Base-by-base conservation (phyloP, 148 eudicot species). In the Chenopodium berlandieri region DNA sequence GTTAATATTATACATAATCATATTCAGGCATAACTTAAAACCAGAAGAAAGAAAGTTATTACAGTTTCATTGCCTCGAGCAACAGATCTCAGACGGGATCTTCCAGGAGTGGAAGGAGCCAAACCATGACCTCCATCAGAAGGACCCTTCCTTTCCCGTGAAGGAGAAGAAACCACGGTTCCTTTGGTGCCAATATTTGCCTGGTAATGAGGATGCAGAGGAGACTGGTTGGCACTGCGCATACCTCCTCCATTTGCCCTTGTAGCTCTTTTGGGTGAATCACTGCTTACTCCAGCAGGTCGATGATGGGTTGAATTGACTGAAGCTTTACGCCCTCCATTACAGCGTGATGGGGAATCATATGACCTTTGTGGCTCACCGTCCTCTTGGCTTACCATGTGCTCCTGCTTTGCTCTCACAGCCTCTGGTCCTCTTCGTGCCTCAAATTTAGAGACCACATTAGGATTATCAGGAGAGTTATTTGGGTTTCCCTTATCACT, bases 101-200 rank as follows among this genome's bases (percentile, higher is more conserved):
- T 90, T 73, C 92, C 90, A 81, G 93, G 97, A 83, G 94, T 93
- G 40, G 90, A 89, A 77, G 97, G 90, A 75, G 89, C 88, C 75
- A 88, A 73, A 77, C 90, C 89, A 72, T 85, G 89, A 83, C 79
- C 85, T 19, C 91, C 91, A 37, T 93, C 94, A 60, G 86, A 84
- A 30, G 91, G 83, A 63, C 87, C 85, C 79, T 86, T 92, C 82
- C 83, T 91, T 83, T 93, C 97, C 90, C 90, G 80, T 48, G 91
- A 90, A 72, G 93, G 97, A 84, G 91, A 89, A 82, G 89, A 87
- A 31, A 86, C 77, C 40, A 81, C 81, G 82, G 75, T 88, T 75
- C 83, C 86, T 80, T 84, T 93, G 30, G 87, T 83, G 37, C 83
- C 86, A 69, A 81, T 69, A 83, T 85, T 90, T 78, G 86, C 87